phyloP scores from a whole-genome alignment of 1,139 yeast genomes.

The Pichia sp. region DNA sequence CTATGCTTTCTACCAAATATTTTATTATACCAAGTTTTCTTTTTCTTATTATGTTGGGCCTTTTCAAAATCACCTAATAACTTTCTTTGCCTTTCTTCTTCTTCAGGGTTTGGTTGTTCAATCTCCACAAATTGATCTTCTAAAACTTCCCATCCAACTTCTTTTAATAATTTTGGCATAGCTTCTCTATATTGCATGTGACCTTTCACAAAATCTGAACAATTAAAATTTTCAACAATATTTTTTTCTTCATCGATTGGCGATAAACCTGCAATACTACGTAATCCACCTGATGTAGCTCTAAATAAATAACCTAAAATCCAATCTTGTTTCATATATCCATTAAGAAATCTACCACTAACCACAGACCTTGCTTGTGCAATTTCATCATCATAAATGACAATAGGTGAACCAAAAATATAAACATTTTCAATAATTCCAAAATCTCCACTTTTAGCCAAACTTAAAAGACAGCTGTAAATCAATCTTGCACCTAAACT shows the following conservation, averaged over 20 bases:
- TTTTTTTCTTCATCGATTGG: constrained; percentile 43
- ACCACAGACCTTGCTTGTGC: constrained; percentile 80
- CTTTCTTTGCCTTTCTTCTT: constrained; percentile 73
- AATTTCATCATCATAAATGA: constrained; percentile 71
- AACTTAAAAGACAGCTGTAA: constrained; percentile 80
- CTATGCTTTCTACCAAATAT: constrained; percentile 75
- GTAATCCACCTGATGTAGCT: constrained; percentile 93
- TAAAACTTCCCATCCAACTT: constrained; percentile 72
- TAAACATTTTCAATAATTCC: constrained; percentile 89
- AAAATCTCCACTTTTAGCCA: constrained; percentile 79
- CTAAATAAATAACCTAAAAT: constrained; percentile 89
- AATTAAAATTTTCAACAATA: constrained; percentile 71
- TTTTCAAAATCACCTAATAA: constrained; percentile 79
- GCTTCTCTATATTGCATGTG: constrained; percentile 96
- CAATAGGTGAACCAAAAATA: constrained; percentile 84
- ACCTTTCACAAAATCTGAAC: constrained; percentile 83
- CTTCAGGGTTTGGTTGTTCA: constrained; percentile 93
- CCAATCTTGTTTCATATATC: constrained; percentile 93
- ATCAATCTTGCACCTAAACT: constrained; percentile 92
- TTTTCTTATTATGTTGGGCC: constrained; percentile 55
- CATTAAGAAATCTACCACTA: constrained; percentile 85
- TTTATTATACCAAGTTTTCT: constrained; percentile 45
- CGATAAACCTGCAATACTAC: constrained; percentile 84
- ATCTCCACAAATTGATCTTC: constrained; percentile 93
- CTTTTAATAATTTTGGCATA: constrained; percentile 71